Percentiles rank a stretch among this genome's conserved stretches.
phyloP scores from a whole-genome alignment of 371 early-diverging fungal genomes.

The Mortierella sp. region DNA sequence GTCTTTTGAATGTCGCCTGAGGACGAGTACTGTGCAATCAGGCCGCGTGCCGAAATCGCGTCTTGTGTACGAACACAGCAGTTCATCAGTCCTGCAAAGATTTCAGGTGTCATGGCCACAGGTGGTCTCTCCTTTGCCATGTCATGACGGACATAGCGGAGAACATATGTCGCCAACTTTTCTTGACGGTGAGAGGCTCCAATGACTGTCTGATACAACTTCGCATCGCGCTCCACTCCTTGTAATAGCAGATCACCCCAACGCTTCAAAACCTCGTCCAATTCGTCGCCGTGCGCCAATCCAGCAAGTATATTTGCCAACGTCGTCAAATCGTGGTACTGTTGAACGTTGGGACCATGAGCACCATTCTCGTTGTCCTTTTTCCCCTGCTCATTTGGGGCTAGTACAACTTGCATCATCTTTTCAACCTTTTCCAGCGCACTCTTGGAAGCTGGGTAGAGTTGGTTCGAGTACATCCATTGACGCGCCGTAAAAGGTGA shows the following conservation, averaged over 20 bases:
- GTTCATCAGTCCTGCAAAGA: slow-evolving; percentile 42
- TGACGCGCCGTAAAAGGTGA: slow-evolving; percentile 41
- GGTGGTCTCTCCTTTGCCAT: slow-evolving; percentile 43
- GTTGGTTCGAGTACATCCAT: slow-evolving; percentile 48
- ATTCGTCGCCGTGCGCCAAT: slow-evolving; percentile 31
- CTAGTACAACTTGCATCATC: slow-evolving; percentile 29
- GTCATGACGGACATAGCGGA: slow-evolving; percentile 22
- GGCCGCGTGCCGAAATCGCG: slow-evolving; percentile 18
- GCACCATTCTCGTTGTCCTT: neutral
- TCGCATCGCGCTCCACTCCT: slow-evolving; percentile 36
- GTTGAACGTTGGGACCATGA: neutral
- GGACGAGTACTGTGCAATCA: slow-evolving; percentile 32
- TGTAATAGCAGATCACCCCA: slow-evolving; percentile 41
- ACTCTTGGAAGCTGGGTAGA: slow-evolving; percentile 18
- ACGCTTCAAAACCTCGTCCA: slow-evolving; percentile 30
- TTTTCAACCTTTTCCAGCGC: slow-evolving; percentile 24
- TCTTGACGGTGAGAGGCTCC: slow-evolving; percentile 41
- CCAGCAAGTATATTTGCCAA: slow-evolving; percentile 42
- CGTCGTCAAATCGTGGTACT: slow-evolving; percentile 35
- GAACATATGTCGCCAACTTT: slow-evolving; percentile 24
- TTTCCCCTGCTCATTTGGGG: slow-evolving; percentile 3
- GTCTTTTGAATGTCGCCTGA: slow-evolving; percentile 45
- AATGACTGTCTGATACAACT: slow-evolving; percentile 45
- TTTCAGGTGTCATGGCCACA: slow-evolving; percentile 31
- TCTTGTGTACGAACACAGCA: slow-evolving; percentile 47